A percentile compares a stretch with the other conserved stretches of the same genome.
phyloP scores from a whole-genome alignment of 306 rosid genomes.

The Fagus crenata region DNA sequence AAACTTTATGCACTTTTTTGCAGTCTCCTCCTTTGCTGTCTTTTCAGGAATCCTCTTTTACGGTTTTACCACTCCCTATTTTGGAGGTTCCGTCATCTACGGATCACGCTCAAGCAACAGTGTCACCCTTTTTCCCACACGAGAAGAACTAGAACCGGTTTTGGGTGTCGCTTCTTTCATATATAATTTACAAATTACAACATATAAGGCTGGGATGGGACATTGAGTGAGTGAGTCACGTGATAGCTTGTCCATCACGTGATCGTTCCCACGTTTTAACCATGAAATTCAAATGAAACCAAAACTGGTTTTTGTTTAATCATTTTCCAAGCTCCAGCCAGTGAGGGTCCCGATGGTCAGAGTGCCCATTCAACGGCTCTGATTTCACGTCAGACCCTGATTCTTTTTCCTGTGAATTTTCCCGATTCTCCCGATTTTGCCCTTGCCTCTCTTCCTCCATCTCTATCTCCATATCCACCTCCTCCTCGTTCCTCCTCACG shows the following conservation, averaged over 20 bases:
- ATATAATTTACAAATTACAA: too few relatives aligned
- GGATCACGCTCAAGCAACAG: not conserved
- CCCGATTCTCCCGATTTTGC: not conserved
- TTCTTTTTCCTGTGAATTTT: constrained; percentile 32
- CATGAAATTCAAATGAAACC: too few relatives aligned
- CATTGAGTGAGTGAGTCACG: constrained; percentile 8
- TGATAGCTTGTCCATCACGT: not conserved
- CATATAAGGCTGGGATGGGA: too few relatives aligned
- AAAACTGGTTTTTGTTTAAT: not conserved
- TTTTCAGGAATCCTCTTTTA: not conserved
- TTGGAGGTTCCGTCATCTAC: too few relatives aligned
- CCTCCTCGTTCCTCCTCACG: constrained; percentile 49
- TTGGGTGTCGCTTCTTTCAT: too few relatives aligned
- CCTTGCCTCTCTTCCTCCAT: constrained; percentile 34
- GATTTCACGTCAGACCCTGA: constrained; percentile 35
- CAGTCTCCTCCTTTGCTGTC: not conserved
- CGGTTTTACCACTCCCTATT: not conserved
- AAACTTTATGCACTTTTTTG: not conserved
- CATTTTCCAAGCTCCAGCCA: constrained; percentile 64
- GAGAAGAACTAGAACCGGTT: too few relatives aligned
- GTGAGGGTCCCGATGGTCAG: constrained; percentile 45
- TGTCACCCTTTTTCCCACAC: not conserved
- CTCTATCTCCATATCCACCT: constrained; percentile 37
- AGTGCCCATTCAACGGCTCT: constrained; percentile 63
- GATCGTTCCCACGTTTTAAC: not conserved